These are phyloP conservation scores for Raffaelea albimanens DNA, from an alignment of 2,329 filamentous ascomycete species.

Conservation along the genomic window DNA sequence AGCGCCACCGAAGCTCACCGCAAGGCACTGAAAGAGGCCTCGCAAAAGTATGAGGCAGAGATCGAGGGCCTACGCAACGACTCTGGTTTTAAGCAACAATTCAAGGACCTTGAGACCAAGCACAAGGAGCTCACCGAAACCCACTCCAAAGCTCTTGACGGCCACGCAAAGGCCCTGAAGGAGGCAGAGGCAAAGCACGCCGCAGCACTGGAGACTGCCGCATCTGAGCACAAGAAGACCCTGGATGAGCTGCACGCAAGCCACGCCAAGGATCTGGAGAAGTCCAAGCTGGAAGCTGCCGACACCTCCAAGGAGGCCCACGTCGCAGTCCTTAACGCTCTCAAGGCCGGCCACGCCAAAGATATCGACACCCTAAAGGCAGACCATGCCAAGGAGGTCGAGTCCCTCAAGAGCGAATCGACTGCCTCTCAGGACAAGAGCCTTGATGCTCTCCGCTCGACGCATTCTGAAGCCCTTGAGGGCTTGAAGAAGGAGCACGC, in stretches of 20 bases:
- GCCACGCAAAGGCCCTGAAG: constrained; percentile 32
- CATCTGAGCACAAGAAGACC: constrained; percentile 42
- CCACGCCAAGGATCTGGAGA: constrained; percentile 50
- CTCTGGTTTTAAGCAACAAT: constrained; percentile 55
- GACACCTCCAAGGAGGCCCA: constrained; percentile 40
- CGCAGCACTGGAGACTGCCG: constrained; percentile 38
- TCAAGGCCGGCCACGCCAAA: constrained; percentile 22
- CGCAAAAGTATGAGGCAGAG: constrained; percentile 54
- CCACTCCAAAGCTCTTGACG: constrained; percentile 21
- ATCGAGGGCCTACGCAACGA: constrained; percentile 55
- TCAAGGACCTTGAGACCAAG: constrained; percentile 48
- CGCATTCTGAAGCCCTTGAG: constrained; percentile 33
- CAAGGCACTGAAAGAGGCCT: constrained; percentile 47
- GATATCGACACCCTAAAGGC: constrained; percentile 46
- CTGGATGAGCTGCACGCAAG: constrained; percentile 46
- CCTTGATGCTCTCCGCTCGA: constrained; percentile 28
- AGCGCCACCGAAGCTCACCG: constrained; percentile 38
- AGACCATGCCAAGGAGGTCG: constrained; percentile 38
- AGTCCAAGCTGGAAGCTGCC: constrained; percentile 41
- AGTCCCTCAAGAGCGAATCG: constrained; percentile 17
- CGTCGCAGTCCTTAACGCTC: constrained; percentile 15
- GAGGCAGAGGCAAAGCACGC: constrained; percentile 33
- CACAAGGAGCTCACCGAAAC: constrained; percentile 35
- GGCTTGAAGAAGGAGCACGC: constrained; percentile 31
- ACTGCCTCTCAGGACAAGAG: constrained; percentile 23